Percentiles rank a stretch among this genome's conserved stretches.
phyloP scores from a whole-genome alignment of 345 rosid genomes.

The Geranium brycei region DNA sequence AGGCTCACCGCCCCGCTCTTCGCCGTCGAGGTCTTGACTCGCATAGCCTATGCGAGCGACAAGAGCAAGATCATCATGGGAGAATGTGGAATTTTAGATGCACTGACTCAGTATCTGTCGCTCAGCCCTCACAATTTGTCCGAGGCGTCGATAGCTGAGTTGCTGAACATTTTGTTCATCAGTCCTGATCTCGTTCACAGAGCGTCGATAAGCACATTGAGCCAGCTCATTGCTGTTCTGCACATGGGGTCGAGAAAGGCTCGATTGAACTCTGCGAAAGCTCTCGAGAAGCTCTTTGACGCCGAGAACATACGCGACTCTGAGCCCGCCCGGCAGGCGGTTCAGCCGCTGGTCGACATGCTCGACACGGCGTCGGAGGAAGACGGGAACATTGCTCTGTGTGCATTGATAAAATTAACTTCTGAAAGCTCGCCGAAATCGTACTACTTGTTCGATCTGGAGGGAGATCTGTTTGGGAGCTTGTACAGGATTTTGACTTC shows the following conservation, averaged over 20 bases:
- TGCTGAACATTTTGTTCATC: constrained; percentile 58
- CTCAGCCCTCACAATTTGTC: constrained; percentile 74
- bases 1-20: constrained; percentile 78
- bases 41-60: constrained; percentile 60
- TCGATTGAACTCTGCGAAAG: constrained; percentile 72
- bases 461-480: constrained; percentile 52
- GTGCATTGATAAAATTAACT: constrained; percentile 57
- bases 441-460: constrained; percentile 35
- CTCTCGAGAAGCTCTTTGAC: constrained; percentile 60
- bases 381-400: constrained; percentile 68
- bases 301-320: constrained; percentile 58
- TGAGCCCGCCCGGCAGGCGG: constrained; percentile 63
- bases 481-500: constrained; percentile 48
- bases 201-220: constrained; percentile 56
- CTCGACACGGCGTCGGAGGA: constrained; percentile 55
- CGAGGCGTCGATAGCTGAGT: constrained; percentile 57
- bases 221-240: constrained; percentile 78
- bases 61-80: constrained; percentile 63
- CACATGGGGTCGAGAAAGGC: constrained; percentile 67
- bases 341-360: constrained; percentile 79
- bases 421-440: constrained; percentile 43
- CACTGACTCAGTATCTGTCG: constrained; percentile 65
- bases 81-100: constrained; percentile 90
- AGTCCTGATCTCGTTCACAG: constrained; percentile 59
- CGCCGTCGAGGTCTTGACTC: constrained; percentile 54